Evolutionary conservation across 768 basidiomycete genomes (phyloP).

Genomic region (Collybia mongolica): DNA sequence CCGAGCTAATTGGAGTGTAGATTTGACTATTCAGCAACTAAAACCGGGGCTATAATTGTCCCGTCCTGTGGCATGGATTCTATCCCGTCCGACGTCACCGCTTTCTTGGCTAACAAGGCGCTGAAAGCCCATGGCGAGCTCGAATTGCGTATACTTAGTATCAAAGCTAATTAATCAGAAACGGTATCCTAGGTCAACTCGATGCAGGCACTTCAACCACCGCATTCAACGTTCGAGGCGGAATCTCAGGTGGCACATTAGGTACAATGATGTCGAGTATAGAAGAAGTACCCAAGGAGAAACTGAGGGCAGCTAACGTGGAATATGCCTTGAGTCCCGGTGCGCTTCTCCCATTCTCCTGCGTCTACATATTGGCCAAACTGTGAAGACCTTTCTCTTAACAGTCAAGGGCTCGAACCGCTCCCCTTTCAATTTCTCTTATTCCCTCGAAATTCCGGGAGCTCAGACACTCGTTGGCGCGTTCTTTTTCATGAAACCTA

Average conservation of each 20-base stretch:
- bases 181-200: constrained; percentile 13
- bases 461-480: constrained; percentile 29
- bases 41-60: constrained; percentile 72
- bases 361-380: not conserved
- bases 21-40: constrained; percentile 69
- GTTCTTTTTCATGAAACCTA: constrained; percentile 38
- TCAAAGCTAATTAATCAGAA: not conserved
- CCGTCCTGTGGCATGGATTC: constrained; percentile 81
- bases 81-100: constrained; percentile 69
- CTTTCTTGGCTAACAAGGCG: constrained; percentile 67
- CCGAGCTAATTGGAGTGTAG: constrained; percentile 31
- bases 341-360: constrained; percentile 13
- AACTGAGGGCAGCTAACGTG: constrained; percentile 23
- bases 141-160: not conserved
- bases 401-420: constrained; percentile 11
- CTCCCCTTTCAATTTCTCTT: constrained; percentile 28
- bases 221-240: constrained; percentile 45
- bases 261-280: constrained; percentile 33
- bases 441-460: constrained; percentile 37
- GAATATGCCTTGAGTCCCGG: constrained; percentile 44
- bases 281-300: constrained; percentile 37
- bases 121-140: constrained; percentile 44
- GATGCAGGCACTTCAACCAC: constrained; percentile 57
- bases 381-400: too few species aligned
- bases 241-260: constrained; percentile 66